These are phyloP conservation scores for Penicillium sp. DNA, from an alignment of 2,329 filamentous ascomycete genomes.

Conservation along the genomic window DNA sequence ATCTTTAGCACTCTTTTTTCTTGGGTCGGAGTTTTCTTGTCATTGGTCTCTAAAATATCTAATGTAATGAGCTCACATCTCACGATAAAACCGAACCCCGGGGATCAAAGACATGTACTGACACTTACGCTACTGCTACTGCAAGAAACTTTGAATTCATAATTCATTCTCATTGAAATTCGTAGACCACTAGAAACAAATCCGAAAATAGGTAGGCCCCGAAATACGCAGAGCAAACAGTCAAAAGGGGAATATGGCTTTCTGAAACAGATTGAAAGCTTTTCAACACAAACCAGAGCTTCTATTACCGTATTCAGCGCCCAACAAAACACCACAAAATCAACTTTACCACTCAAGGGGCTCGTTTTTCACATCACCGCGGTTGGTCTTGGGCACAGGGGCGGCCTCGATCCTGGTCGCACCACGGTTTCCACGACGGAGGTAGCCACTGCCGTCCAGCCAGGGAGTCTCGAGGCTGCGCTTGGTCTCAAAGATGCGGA, in stretches of 20 bases:
- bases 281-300: conserved; percentile 5
- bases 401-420: conserved; percentile 60
- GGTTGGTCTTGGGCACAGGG: conserved; percentile 81
- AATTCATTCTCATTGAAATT: conserved; percentile 25
- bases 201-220: conserved; percentile 5
- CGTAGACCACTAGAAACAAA: conserved; percentile 15
- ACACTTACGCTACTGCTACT: not conserved
- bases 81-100: not conserved
- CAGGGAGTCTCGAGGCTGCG: conserved; percentile 77
- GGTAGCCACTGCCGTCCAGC: conserved; percentile 81
- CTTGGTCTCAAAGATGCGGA: conserved; percentile 72
- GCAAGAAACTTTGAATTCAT: conserved; percentile 11
- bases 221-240: conserved; percentile 10
- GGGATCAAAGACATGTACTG: conserved; percentile 1
- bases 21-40: not conserved
- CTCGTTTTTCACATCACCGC: conserved; percentile 76
- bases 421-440: conserved; percentile 54
- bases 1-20: not conserved
- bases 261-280: conserved; percentile 12
- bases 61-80: conserved; percentile 7
- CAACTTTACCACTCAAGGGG: conserved; percentile 75
- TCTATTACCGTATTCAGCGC: conserved; percentile 10
- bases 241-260: conserved; percentile 21
- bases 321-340: conserved; percentile 5
- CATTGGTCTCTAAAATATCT: not conserved